phyloP scores from a whole-genome alignment of 257 asterid genomes.

The Solanum sitiens region DNA sequence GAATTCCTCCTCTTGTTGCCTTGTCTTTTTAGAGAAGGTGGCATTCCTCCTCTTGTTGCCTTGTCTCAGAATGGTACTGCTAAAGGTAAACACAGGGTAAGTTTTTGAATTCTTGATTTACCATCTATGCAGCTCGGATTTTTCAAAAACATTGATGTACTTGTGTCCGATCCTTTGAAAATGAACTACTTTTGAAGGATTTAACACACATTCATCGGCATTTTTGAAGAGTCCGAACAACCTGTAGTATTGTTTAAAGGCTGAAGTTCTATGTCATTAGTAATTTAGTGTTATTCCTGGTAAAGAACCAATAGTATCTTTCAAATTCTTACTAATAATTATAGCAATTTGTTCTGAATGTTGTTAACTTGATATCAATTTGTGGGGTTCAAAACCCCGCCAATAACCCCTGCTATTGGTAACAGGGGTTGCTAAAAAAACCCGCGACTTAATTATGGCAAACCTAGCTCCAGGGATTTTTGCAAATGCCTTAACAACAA shows the following conservation, averaged over 20 bases:
- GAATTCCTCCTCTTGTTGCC: slow-evolving; percentile 28
- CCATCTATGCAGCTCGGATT: no score
- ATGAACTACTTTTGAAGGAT: neutral
- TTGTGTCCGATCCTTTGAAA: neutral
- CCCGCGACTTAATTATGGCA: no score
- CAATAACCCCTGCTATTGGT: no score
- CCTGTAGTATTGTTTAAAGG: neutral
- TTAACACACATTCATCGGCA: neutral
- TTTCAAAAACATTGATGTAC: no score
- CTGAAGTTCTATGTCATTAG: neutral
- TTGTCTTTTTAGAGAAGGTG: slow-evolving; percentile 91
- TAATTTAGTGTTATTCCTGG: no score
- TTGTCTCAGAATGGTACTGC: slow-evolving; percentile 78
- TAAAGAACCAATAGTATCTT: neutral
- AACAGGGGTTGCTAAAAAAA: no score
- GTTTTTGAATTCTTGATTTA: neutral
- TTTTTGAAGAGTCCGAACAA: neutral
- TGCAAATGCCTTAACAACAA: no score
- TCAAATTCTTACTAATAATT: neutral
- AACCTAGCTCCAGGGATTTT: no score
- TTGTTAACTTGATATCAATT: neutral
- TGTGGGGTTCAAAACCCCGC: no score
- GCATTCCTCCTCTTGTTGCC: slow-evolving; percentile 27
- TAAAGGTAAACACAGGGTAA: slow-evolving; percentile 91
- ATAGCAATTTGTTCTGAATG: neutral